Evolutionary conservation across 1,139 yeast genomes (phyloP), one percentile per base, ranked within the genome.

Genomic region (Scheffersomyces illinoinensis): DNA sequence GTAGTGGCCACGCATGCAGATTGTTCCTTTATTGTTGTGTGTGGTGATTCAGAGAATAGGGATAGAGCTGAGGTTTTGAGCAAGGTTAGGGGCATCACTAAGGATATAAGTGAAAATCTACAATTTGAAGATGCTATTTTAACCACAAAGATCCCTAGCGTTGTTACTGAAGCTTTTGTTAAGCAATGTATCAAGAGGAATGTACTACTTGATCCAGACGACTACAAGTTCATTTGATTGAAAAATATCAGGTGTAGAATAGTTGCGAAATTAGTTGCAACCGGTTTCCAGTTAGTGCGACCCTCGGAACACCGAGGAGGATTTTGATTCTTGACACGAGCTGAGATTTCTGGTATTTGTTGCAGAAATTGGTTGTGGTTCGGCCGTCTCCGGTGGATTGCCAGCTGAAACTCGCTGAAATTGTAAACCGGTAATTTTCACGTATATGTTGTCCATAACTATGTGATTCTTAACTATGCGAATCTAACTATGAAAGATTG

Each of bases 141-240:
- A 3, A 57, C 53, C 2, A 65, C 68, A 3, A 67, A 69, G 18
- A 74, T 85, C n/a, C 86, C 89, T 0, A 71, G 78, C 49, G 73
- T 87, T 7, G 89, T 87, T 0, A 69, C 63, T 17, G 73, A 73
- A 47, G 56, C 65, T 0, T 87, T 86, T 76, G 65, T 88, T 1
- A 69, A 69, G 21, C 74, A 69, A 5, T 77, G 85, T 50, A 78
- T 87, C 17, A 65, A 68, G 14, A 71, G 73, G 53, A 72, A 75
- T 4, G 68, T 66, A 4, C 68, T 84, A 49, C 85, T 81, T 3
- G 88, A 86, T 61, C 83, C 86, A 4, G 81, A 76, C 56, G 81
- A 77, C 63, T 71, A 63, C 59, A 72, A 70, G 59, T 66, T 61
- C 53, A 53, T 58, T 4, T 64, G 52, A 56, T 14, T 33, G 43